Evolutionary conservation across 305 asterid species (phyloP), one percentile per base, ranked within the genome.

Genomic region (Caryopteris hybrid): DNA sequence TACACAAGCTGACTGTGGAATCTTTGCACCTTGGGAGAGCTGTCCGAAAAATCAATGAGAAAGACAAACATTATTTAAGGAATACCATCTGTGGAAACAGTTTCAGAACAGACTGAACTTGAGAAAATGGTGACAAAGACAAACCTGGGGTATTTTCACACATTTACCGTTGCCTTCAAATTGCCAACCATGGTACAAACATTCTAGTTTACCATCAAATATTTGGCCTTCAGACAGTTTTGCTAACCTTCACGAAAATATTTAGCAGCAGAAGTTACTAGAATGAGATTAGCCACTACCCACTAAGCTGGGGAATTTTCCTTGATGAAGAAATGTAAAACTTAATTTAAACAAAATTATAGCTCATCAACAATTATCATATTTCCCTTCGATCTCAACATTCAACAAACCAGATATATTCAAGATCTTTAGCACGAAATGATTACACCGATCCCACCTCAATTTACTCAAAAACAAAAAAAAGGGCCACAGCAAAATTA

Each of bases 181-280:
- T 70, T 92, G 98, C 98, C 98, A 92, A 58, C 98, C 98, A 11
- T 92, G 98, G 79, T 92, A 92, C 69, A 92, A 72, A 72, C 98
- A 92, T 74, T 92, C 97, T 73, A 92, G 80, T 72, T 53, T 79
- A 42, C 98, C 97, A 22, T 92, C 93, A 27, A 78, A 67, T 14
- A 92, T 3, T 68, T 92, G 98, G 4, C 98, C 98, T 78, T 92
- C 97, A 3, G 98, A 92, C 39, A 92, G 95, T 80, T 90, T 92
- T 31, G 96, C 98, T 27, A 92, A 80, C 85, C 98, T 88, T 73
- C 33, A 77, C 13, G 6, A 71, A 33, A 57, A 51, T 43, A 64
- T 5, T 16, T 48, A n/a, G 20, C 27, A 13, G 11, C 5, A 66
- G 39, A 20, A 8, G 36, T 31, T 31, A 31, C 46, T 1, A 11